Percentiles rank a stretch among this genome's conserved stretches.
Conservation (phyloP, 345 rosid genomes). For the Eutrema heterophyllum region DNA sequence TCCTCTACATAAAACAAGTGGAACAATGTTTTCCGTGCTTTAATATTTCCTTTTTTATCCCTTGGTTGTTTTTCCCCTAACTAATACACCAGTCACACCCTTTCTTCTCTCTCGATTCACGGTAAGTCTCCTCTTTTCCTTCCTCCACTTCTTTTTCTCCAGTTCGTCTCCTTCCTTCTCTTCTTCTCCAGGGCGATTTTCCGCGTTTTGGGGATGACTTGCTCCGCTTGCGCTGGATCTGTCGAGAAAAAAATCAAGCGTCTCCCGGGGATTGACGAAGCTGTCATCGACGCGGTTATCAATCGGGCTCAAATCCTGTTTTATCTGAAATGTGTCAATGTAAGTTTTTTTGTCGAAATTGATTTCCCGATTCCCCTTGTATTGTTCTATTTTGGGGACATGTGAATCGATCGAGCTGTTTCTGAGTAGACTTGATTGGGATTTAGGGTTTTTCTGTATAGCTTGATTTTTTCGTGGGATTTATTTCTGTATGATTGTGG, state of each 20-base stretch:
- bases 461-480: neutral
- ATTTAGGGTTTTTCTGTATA: slow-evolving; percentile 12
- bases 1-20: too few species aligned
- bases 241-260: slow-evolving; percentile 87
- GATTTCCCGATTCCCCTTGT: neutral
- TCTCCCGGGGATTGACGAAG: slow-evolving; percentile 76
- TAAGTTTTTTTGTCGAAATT: slow-evolving; percentile 32
- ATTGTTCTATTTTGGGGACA: neutral
- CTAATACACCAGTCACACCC: too few species aligned
- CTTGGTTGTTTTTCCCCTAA: too few species aligned
- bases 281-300: slow-evolving; percentile 68
- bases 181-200: slow-evolving; percentile 58
- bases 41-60: too few species aligned
- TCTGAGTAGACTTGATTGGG: neutral
- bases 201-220: slow-evolving; percentile 75
- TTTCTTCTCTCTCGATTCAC: too few species aligned
- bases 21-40: too few species aligned
- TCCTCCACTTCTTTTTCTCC: too few species aligned
- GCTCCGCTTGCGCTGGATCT: slow-evolving; percentile 93
- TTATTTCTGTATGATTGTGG: neutral
- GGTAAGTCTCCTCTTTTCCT: too few species aligned
- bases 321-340: slow-evolving; percentile 54
- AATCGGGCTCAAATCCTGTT: slow-evolving; percentile 62
- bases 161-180: too few species aligned
- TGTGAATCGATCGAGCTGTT: neutral